Evolutionary conservation across 495 filamentous ascomycete species (phyloP).

Genomic region (Lophiostoma macrostomum): DNA sequence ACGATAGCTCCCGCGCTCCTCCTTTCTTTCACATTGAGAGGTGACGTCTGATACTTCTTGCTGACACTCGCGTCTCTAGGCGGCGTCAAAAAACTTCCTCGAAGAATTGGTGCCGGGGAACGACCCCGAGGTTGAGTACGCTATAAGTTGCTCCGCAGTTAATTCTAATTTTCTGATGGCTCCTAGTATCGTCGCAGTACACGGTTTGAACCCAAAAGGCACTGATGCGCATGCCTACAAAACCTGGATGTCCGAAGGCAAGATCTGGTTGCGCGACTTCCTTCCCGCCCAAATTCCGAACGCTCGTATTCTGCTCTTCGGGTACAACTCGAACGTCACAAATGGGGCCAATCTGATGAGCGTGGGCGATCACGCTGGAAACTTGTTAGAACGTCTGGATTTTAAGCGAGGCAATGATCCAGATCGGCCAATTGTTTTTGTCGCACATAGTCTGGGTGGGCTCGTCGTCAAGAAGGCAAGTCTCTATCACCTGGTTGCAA

Average conservation of each 20-base stretch:
- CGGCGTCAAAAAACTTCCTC: slow-evolving; percentile 4
- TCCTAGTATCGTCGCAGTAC: slow-evolving; percentile 2
- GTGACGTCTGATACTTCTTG: no score
- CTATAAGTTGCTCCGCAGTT: background rate
- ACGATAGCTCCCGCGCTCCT: no score
- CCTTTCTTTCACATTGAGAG: no score
- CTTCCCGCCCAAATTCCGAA: background rate
- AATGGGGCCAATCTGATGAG: background rate
- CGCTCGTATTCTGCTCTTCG: slow-evolving; percentile 1
- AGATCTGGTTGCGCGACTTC: slow-evolving; percentile 6
- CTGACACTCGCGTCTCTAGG: no score
- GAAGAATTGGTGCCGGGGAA: background rate
- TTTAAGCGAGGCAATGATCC: background rate
- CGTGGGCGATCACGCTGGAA: slow-evolving; percentile 1
- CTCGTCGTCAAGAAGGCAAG: slow-evolving; percentile 4
- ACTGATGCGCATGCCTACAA: slow-evolving; percentile 1
- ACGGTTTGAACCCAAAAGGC: slow-evolving; percentile 3
- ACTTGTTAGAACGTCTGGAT: background rate
- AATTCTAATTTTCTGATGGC: background rate
- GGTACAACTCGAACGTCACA: slow-evolving; percentile 5
- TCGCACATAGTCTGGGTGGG: slow-evolving; percentile 6
- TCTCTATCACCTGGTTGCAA: background rate
- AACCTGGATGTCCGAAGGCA: slow-evolving; percentile 3
- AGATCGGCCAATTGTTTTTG: background rate
- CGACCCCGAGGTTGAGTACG: slow-evolving; percentile 6